A percentile compares a stretch with the other conserved stretches of the same genome.
phyloP scores from a whole-genome alignment of 257 asterid genomes.

The Verbascum thapsus region DNA sequence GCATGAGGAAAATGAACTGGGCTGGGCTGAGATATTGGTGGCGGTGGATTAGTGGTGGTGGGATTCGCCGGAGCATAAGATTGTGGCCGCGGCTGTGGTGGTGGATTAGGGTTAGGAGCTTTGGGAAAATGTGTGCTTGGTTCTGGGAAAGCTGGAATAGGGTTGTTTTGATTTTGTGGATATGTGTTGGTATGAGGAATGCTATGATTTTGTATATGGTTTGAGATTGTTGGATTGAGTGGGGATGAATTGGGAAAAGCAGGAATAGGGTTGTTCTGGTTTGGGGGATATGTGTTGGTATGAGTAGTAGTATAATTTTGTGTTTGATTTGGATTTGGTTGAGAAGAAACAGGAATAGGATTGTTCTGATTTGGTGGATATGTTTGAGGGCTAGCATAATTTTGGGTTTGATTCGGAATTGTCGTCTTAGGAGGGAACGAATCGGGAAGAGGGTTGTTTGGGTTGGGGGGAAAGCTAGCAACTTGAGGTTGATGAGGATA shows the following conservation, averaged over 20 bases:
- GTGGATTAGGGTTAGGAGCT: background rate
- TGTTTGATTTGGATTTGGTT: slow-evolving; percentile 5
- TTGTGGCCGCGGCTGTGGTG: slow-evolving; percentile 24
- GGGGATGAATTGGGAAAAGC: too few relatives aligned
- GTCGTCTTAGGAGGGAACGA: slow-evolving; percentile 8
- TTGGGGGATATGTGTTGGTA: too few relatives aligned
- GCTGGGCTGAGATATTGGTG: slow-evolving; percentile 5
- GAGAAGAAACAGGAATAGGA: background rate
- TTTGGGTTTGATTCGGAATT: background rate
- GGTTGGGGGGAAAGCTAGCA: slow-evolving; percentile 25
- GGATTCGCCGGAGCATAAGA: slow-evolving; percentile 27
- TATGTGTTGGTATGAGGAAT: too few relatives aligned
- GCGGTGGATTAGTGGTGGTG: slow-evolving; percentile 21
- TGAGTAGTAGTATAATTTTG: too few relatives aligned
- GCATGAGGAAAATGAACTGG: too few relatives aligned
- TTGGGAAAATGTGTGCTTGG: too few relatives aligned
- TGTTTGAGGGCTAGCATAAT: background rate
- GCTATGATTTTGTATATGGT: too few relatives aligned
- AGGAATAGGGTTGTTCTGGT: too few relatives aligned
- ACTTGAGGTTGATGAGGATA: slow-evolving; percentile 18
- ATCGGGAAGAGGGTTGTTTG: slow-evolving; percentile 18
- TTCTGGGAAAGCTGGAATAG: too few relatives aligned
- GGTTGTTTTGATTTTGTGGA: too few relatives aligned
- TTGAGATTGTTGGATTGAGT: too few relatives aligned
- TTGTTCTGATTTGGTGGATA: slow-evolving; percentile 11